phyloP scores from a whole-genome alignment of 1,139 yeast species.

The Geotrichum phurueaensis region DNA sequence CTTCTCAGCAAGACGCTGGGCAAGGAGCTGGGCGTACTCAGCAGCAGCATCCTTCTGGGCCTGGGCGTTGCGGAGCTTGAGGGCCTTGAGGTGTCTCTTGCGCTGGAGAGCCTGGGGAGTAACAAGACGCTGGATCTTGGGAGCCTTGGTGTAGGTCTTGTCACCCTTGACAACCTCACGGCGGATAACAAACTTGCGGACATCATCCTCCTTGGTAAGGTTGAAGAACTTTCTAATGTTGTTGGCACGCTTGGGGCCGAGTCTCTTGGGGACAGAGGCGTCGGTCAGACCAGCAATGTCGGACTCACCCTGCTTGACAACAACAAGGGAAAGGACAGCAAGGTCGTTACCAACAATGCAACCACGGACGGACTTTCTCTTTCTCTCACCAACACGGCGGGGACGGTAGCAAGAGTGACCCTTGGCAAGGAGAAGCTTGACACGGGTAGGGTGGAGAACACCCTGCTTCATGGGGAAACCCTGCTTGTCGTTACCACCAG shows the following conservation, averaged over 20 bases:
- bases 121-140: constrained; percentile 98
- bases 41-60: constrained; percentile 99
- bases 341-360: constrained; percentile 97
- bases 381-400: constrained; percentile 99
- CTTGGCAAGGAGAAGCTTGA: constrained; percentile 86
- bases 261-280: constrained; percentile 92
- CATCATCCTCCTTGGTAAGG: constrained; percentile 95
- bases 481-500: constrained; percentile 99
- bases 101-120: constrained; percentile 99
- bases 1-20: constrained; percentile 95
- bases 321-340: constrained; percentile 87
- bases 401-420: constrained; percentile 99
- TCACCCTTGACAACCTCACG: constrained; percentile 98
- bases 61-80: constrained; percentile 95
- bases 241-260: constrained; percentile 99
- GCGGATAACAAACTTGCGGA: constrained; percentile 92
- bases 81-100: constrained; percentile 94
- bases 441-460: constrained; percentile 99
- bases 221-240: constrained; percentile 99
- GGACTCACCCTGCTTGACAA: constrained; percentile 95
- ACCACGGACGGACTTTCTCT: constrained; percentile 99
- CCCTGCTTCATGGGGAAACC: constrained; percentile 99
- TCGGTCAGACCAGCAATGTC: constrained; percentile 97
- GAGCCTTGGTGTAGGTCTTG: constrained; percentile 98
- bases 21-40: constrained; percentile 98